Evolutionary conservation across 2,329 filamentous ascomycete species (phyloP).

Genomic region (Trichoderma sp.): DNA sequence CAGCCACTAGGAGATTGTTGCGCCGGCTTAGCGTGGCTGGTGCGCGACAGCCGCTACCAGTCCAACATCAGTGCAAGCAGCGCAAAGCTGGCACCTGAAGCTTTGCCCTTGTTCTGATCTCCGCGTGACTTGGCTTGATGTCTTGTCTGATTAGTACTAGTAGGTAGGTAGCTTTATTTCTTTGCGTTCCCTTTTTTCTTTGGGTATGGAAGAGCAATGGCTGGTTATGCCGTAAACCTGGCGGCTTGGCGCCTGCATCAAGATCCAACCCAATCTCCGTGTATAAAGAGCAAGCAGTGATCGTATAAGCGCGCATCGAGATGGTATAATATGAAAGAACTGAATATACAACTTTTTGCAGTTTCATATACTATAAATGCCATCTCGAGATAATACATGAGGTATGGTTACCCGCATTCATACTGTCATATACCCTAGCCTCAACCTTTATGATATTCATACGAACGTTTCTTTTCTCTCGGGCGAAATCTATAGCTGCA

Average conservation of each 20-base stretch:
- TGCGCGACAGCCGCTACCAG: not conserved
- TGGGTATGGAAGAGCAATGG: not conserved
- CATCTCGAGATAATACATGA: not conserved
- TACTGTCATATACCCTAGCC: not conserved
- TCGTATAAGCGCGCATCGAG: not conserved
- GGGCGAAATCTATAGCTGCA: not conserved
- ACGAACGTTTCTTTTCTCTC: not conserved
- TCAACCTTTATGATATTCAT: not conserved
- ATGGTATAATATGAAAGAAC: not conserved
- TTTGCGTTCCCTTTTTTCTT: not conserved
- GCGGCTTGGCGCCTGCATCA: not conserved
- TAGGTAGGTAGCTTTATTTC: not conserved
- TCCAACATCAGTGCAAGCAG: not conserved
- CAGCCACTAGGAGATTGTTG: slow-evolving; percentile 1
- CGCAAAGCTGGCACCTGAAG: not conserved
- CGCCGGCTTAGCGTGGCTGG: slow-evolving; percentile 13
- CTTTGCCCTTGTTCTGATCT: not conserved
- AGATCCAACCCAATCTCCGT: not conserved
- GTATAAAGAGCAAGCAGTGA: not conserved
- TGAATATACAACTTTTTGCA: not conserved
- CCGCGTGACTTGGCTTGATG: not conserved
- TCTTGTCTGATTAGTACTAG: not conserved
- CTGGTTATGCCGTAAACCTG: not conserved
- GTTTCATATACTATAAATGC: not conserved
- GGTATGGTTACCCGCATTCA: not conserved